Evolutionary conservation across 2,329 filamentous ascomycete species (phyloP).

Genomic region (Talaromyces sp.): DNA sequence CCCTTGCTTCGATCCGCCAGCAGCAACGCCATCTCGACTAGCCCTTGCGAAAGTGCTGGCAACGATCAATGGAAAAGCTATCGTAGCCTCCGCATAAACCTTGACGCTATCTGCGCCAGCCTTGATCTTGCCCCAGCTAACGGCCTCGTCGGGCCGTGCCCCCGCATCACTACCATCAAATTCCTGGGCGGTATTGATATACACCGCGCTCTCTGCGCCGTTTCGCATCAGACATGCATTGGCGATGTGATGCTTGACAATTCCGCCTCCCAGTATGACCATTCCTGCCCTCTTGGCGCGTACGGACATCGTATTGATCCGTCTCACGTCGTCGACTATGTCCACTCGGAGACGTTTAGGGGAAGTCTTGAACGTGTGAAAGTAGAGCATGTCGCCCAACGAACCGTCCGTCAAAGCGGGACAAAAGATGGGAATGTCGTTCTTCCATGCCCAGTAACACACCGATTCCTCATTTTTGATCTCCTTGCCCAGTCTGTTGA

Average conservation of each 20-base stretch:
- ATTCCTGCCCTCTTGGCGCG: slow-evolving; percentile 85
- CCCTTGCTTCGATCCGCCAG: slow-evolving; percentile 3
- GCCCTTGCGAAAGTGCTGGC: slow-evolving; percentile 61
- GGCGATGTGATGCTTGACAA: slow-evolving; percentile 98
- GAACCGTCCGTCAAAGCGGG: slow-evolving; percentile 93
- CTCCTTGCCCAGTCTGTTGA: slow-evolving; percentile 82
- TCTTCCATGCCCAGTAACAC: slow-evolving; percentile 97
- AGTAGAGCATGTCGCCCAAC: slow-evolving; percentile 96
- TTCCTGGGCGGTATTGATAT: slow-evolving; percentile 95
- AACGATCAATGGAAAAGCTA: slow-evolving; percentile 65
- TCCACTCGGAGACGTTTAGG: slow-evolving; percentile 79
- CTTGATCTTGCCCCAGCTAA: slow-evolving; percentile 99
- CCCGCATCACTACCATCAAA: slow-evolving; percentile 97
- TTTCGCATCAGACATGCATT: slow-evolving; percentile 98
- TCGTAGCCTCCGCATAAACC: slow-evolving; percentile 67
- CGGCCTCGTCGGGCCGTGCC: slow-evolving; percentile 89
- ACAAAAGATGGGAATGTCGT: slow-evolving; percentile 95
- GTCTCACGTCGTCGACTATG: slow-evolving; percentile 88
- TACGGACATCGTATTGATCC: slow-evolving; percentile 87
- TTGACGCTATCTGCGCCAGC: slow-evolving; percentile 83
- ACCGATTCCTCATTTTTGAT: slow-evolving; percentile 90
- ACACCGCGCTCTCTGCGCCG: slow-evolving; percentile 92
- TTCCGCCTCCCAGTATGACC: slow-evolving; percentile 88
- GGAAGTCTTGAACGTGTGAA: slow-evolving; percentile 90
- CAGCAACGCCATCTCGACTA: slow-evolving; percentile 14